phyloP scores from a whole-genome alignment of 345 rosid species.

The Salix brachista region DNA sequence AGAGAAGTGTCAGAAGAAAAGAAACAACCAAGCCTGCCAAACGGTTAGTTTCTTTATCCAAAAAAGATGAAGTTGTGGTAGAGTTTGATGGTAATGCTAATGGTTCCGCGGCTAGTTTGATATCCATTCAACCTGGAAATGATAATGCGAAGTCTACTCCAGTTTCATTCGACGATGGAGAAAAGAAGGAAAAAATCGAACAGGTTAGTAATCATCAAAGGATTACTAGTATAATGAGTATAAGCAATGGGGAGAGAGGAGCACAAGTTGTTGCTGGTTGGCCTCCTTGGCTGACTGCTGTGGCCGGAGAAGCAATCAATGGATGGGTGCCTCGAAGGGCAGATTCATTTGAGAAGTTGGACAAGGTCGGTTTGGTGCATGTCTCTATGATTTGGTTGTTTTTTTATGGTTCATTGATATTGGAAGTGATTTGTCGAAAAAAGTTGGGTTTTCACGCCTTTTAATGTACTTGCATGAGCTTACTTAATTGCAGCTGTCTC shows the following conservation, averaged over 20 bases:
- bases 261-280: slow-evolving; percentile 85
- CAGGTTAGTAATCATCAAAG: slow-evolving; percentile 33
- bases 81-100: slow-evolving; percentile 28
- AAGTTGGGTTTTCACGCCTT: neutral
- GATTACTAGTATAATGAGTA: slow-evolving; percentile 43
- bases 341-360: slow-evolving; percentile 88
- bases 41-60: slow-evolving; percentile 31
- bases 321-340: slow-evolving; percentile 95
- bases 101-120: slow-evolving; percentile 37
- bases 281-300: slow-evolving; percentile 90
- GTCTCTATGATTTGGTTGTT: neutral
- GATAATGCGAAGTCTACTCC: slow-evolving; percentile 22
- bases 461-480: neutral
- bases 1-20: slow-evolving; percentile 28
- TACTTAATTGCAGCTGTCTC: neutral
- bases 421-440: neutral
- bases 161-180: slow-evolving; percentile 35
- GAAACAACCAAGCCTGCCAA: slow-evolving; percentile 35
- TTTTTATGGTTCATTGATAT: neutral
- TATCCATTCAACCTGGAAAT: slow-evolving; percentile 26
- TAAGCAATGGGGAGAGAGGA: slow-evolving; percentile 60
- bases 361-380: slow-evolving; percentile 51
- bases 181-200: slow-evolving; percentile 30
- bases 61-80: slow-evolving; percentile 31
- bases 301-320: slow-evolving; percentile 94